phyloP scores from a whole-genome alignment of 768 basidiomycete species.

The Trametopsis cervina region DNA sequence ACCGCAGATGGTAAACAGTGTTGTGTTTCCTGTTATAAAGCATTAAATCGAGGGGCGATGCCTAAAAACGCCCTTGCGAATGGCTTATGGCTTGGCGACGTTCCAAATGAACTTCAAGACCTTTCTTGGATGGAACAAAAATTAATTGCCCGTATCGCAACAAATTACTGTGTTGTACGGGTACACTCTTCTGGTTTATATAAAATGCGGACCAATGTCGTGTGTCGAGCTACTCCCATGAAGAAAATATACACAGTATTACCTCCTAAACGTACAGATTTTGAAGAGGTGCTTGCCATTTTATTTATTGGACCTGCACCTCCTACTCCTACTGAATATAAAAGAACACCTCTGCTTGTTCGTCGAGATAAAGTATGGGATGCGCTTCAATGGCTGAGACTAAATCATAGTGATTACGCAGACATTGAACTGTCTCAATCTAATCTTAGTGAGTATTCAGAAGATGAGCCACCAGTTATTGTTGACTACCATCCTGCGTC shows the following conservation, averaged over 20 bases:
- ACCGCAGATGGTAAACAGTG: not conserved
- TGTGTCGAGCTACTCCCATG: slow-evolving; percentile 26
- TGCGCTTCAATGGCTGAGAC: slow-evolving; percentile 17
- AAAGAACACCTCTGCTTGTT: slow-evolving; percentile 17
- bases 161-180: slow-evolving; percentile 14
- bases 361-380: slow-evolving; percentile 14
- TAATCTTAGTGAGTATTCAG: not conserved
- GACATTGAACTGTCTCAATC: not conserved
- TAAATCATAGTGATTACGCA: slow-evolving; percentile 11
- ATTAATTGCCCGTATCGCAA: slow-evolving; percentile 18
- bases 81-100: slow-evolving; percentile 30
- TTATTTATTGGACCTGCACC: slow-evolving; percentile 24
- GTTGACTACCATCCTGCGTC: not conserved
- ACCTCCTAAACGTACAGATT: slow-evolving; percentile 12
- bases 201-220: slow-evolving; percentile 30
- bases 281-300: slow-evolving; percentile 21
- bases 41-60: not conserved
- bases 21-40: not conserved
- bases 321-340: slow-evolving; percentile 23
- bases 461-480: slow-evolving; percentile 17
- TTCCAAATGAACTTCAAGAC: slow-evolving; percentile 22
- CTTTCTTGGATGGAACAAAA: slow-evolving; percentile 27
- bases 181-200: slow-evolving; percentile 8
- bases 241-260: slow-evolving; percentile 23
- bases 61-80: slow-evolving; percentile 23